Base-by-base conservation (phyloP, 441 rosid genomes). In the Capsella rubella region DNA sequence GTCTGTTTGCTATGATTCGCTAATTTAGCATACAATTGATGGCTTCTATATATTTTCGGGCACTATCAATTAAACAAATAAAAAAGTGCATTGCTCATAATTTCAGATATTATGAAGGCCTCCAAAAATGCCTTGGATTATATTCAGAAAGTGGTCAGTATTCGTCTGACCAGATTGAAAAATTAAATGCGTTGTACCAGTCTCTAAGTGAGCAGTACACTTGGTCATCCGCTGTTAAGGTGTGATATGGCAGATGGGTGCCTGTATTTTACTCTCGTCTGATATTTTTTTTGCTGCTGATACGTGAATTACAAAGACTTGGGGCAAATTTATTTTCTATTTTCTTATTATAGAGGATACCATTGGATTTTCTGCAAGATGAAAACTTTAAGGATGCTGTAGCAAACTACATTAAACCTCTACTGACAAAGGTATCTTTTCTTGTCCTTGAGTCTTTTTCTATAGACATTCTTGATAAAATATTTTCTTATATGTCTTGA, bases 151-250 rank as follows among this genome's bases (percentile, higher is more conserved):
- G 68, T 77, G 90, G 92, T 32, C 73, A 72, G 31, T 89, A 88
- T 80, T 84, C 99, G 13, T 74, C 88, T 52, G 89, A 88, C 76
- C 90, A 92, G 81, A 90, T 86, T 76, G 91, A 88, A 80, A 85
- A 80, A 80, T 79, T 93, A 81, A 89, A 84, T 83, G 80, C 85
- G 67, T 82, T 93, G 74, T 92, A 96, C 90, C 85, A 87, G 76
- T 92, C 95, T 21, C 89, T 93, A 61, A 83, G 82, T 54, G 83
- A 82, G 82, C 85, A 92, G 72, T 93, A 86, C 82, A 81, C 87
- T 69, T 80, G 95, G 95, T 93, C 99, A 76, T 90, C 97, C 67
- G 98, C 99, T 81, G 98, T 90, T 71, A 96, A 96, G 98, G 99
- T 96, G 79, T 59, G 73, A 67, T 47, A 74, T 46, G 66, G 42